These are phyloP conservation scores for Apocynum venetum DNA, from an alignment of 257 asterid genomes.

Conservation along the genomic window DNA sequence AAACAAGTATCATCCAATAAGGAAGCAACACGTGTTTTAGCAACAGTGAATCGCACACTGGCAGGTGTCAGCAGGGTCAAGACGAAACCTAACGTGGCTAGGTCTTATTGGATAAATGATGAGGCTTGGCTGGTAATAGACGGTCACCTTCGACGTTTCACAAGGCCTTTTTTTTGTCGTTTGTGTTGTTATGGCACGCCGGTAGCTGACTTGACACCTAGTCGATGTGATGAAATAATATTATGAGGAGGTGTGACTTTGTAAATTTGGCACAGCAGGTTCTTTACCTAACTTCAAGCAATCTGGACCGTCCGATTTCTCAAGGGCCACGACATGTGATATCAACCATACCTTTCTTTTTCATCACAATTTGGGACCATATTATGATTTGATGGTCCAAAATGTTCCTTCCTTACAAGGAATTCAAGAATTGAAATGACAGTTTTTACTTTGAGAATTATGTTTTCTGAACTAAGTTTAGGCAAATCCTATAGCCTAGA, in stretches of 20 bases:
- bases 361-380: background rate
- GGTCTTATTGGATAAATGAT: background rate
- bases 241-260: constrained; percentile 3
- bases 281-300: constrained; percentile 20
- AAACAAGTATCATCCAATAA: constrained; percentile 13
- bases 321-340: background rate
- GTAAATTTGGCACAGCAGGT: constrained; percentile 5
- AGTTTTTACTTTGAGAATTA: too few relatives aligned
- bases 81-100: constrained; percentile 16
- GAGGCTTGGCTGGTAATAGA: constrained; percentile 20
- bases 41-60: background rate
- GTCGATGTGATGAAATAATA: background rate
- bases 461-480: too few relatives aligned
- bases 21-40: constrained; percentile 12
- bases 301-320: constrained; percentile 7
- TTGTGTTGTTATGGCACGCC: constrained; percentile 2
- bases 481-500: too few relatives aligned
- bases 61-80: constrained; percentile 19
- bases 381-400: background rate
- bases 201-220: constrained; percentile 14
- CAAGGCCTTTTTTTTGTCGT: constrained; percentile 9
- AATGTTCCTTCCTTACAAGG: background rate
- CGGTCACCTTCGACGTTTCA: constrained; percentile 20
- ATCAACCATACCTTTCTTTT: constrained; percentile 9
- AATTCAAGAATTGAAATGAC: background rate